Evolutionary conservation across 2,329 filamentous ascomycete species (phyloP).

Genomic region (Apiospora marii): DNA sequence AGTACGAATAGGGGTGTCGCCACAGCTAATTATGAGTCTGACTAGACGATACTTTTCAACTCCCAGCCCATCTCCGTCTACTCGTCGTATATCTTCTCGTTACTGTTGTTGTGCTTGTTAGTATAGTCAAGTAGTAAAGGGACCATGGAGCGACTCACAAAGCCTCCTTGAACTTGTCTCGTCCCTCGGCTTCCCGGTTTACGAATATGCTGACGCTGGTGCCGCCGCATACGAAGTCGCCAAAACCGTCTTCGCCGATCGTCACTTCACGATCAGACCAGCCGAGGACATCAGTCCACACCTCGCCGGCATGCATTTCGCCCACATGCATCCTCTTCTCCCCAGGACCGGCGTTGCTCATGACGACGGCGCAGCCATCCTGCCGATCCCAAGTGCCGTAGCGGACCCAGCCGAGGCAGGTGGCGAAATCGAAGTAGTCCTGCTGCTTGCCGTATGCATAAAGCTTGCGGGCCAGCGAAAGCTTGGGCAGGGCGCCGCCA

Average conservation of each 20-base stretch:
- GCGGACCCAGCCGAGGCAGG: slow-evolving; percentile 69
- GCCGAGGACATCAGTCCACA: slow-evolving; percentile 70
- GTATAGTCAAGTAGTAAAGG: neutral
- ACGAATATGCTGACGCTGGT: slow-evolving; percentile 34
- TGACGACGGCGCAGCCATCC: slow-evolving; percentile 63
- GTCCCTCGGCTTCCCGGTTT: slow-evolving; percentile 32
- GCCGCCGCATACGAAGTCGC: slow-evolving; percentile 59
- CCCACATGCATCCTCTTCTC: slow-evolving; percentile 71
- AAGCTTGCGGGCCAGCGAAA: slow-evolving; percentile 68
- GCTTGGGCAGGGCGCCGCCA: slow-evolving; percentile 61
- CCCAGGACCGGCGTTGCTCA: slow-evolving; percentile 59
- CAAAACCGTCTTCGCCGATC: slow-evolving; percentile 69
- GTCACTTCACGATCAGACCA: slow-evolving; percentile 62
- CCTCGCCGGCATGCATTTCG: slow-evolving; percentile 63
- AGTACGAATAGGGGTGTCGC: neutral
- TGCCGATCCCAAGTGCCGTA: slow-evolving; percentile 53
- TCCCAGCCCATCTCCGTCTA: neutral
- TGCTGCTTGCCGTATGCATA: slow-evolving; percentile 72
- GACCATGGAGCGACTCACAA: slow-evolving; percentile 30
- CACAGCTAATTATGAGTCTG: neutral
- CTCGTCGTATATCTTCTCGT: slow-evolving; percentile 25
- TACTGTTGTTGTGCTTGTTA: slow-evolving; percentile 8
- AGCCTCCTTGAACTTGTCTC: slow-evolving; percentile 32
- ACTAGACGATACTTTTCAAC: neutral
- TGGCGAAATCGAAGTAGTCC: slow-evolving; percentile 68